A percentile compares a stretch with the other conserved stretches of the same genome.
phyloP scores from a whole-genome alignment of 371 early-diverging fungal genomes.

The Mortierella sp. region DNA sequence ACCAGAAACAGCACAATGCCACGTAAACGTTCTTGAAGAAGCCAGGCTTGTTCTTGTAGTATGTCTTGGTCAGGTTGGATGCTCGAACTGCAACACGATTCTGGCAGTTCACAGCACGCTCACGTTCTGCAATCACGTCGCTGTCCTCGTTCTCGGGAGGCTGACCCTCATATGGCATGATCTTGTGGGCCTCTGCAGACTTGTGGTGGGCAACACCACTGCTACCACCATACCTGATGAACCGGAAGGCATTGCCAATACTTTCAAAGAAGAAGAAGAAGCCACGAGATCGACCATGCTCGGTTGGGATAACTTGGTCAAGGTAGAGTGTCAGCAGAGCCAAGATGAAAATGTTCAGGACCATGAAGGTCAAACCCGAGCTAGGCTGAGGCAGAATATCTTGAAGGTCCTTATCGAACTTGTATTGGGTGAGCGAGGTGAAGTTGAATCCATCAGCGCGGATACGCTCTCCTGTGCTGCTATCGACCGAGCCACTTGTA shows the following conservation, averaged over 20 bases:
- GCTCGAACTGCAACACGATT: conserved; percentile 37
- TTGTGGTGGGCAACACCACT: conserved; percentile 18
- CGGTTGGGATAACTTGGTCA: conserved; percentile 75
- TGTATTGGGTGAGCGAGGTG: conserved; percentile 14
- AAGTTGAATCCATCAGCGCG: conserved; percentile 47
- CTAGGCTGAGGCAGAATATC: conserved; percentile 61
- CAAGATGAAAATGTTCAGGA: conserved; percentile 59
- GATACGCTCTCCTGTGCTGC: conserved; percentile 35
- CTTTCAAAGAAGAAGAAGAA: conserved; percentile 70
- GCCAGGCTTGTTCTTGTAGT: conserved; percentile 28
- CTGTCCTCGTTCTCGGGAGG: conserved; percentile 59
- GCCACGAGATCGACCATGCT: conserved; percentile 61
- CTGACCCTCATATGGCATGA: conserved; percentile 42
- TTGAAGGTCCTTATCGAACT: conserved; percentile 1
- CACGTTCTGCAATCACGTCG: conserved; percentile 64
- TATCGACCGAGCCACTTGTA: conserved; percentile 33
- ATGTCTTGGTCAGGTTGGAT: conserved; percentile 49
- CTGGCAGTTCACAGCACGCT: conserved; percentile 46
- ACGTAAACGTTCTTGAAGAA: conserved; percentile 37
- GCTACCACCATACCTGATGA: conserved; percentile 27
- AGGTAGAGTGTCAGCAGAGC: conserved; percentile 66
- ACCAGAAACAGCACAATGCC: conserved; percentile 30
- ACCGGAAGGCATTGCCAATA: conserved; percentile 58
- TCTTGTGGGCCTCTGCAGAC: conserved; percentile 27
- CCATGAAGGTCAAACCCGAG: conserved; percentile 57